Percentiles rank a stretch among this genome's conserved stretches.
phyloP scores from a whole-genome alignment of 2,329 filamentous ascomycete genomes.

The Cercospora sesami region DNA sequence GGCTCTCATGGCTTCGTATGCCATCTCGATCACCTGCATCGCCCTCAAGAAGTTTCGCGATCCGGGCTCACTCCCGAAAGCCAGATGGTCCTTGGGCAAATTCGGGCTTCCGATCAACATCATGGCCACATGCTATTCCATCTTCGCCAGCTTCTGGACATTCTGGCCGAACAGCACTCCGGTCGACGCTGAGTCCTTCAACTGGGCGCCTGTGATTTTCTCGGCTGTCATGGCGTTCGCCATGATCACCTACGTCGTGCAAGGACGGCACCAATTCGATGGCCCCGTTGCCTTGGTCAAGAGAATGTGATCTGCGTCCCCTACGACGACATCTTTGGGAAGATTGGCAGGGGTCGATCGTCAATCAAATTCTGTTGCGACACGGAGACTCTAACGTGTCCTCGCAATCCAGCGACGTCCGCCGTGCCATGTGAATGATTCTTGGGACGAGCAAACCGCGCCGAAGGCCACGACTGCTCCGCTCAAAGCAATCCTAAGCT shows the following conservation, averaged over 20 bases:
- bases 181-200: constrained; percentile 21
- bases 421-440: neutral
- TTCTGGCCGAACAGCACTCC: constrained; percentile 27
- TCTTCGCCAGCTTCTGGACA: constrained; percentile 27
- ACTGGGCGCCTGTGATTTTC: constrained; percentile 28
- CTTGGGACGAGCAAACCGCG: neutral
- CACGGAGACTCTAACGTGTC: neutral
- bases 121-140: constrained; percentile 20
- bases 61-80: constrained; percentile 26
- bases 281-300: constrained; percentile 26
- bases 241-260: constrained; percentile 26
- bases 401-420: neutral
- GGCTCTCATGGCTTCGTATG: constrained; percentile 28
- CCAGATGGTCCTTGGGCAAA: constrained; percentile 29
- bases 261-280: constrained; percentile 24
- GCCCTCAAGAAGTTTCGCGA: constrained; percentile 24
- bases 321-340: neutral
- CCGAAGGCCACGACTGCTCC: neutral
- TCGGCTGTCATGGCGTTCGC: constrained; percentile 21
- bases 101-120: constrained; percentile 22
- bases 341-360: neutral
- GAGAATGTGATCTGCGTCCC: constrained; percentile 8
- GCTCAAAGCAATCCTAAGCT: neutral
- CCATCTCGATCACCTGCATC: constrained; percentile 28
- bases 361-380: neutral